These are phyloP conservation scores for Metschnikowia bowlesiae DNA, from an alignment of 805 yeast genomes.

Conservation along the genomic window DNA sequence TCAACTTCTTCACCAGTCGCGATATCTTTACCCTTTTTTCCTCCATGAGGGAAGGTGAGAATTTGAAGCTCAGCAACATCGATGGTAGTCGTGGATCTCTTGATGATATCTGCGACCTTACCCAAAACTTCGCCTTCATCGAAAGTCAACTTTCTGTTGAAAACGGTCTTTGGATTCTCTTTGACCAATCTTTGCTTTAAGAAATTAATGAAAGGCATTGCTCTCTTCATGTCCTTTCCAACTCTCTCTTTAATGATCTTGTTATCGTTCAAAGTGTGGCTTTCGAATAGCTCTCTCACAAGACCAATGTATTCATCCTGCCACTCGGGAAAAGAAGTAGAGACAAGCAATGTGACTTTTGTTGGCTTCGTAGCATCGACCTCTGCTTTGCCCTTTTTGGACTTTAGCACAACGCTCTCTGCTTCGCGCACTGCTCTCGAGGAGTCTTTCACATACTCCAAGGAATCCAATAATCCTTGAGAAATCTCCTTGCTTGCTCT, in stretches of 20 bases:
- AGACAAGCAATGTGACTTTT: conserved; percentile 65
- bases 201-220: conserved; percentile 92
- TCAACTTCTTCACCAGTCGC: conserved; percentile 66
- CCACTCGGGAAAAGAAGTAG: conserved; percentile 76
- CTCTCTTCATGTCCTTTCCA: conserved; percentile 91
- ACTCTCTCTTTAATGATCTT: conserved; percentile 59
- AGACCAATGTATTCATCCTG: conserved; percentile 58
- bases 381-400: conserved; percentile 79
- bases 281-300: conserved; percentile 70
- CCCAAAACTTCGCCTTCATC: conserved; percentile 68
- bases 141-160: conserved; percentile 84
- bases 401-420: conserved; percentile 77
- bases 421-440: conserved; percentile 88
- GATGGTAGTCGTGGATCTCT: conserved; percentile 58
- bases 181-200: conserved; percentile 73
- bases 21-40: conserved; percentile 58
- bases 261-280: conserved; percentile 60
- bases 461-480: conserved; percentile 55
- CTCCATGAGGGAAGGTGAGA: conserved; percentile 60
- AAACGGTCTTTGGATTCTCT: conserved; percentile 73
- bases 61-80: conserved; percentile 54
- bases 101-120: conserved; percentile 49
- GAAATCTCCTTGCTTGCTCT: conserved; percentile 65
- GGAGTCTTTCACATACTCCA: conserved; percentile 73
- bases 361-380: conserved; percentile 73